Percentiles rank a stretch among this genome's conserved stretches.
phyloP scores from a whole-genome alignment of 441 rosid species.

The Theobroma grandiflorum region DNA sequence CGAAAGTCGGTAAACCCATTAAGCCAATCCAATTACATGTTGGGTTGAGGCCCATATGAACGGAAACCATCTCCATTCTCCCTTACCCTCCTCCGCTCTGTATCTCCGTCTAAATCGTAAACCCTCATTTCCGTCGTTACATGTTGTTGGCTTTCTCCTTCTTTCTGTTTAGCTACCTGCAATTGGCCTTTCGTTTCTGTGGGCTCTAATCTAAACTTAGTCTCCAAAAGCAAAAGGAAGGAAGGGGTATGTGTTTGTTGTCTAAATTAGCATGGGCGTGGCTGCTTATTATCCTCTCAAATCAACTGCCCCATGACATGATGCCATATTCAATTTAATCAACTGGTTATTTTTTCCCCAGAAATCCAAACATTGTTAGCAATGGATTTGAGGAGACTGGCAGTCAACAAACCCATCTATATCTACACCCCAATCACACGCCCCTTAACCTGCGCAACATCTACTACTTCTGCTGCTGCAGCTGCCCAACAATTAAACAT shows the following conservation, averaged over 20 bases:
- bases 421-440: slow-evolving; percentile 40
- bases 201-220: background rate
- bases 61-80: background rate
- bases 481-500: background rate
- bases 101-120: no score
- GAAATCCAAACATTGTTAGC: slow-evolving; percentile 18
- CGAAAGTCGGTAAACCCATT: background rate
- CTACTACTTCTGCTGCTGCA: background rate
- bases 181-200: background rate
- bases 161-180: background rate
- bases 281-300: slow-evolving; percentile 40
- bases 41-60: background rate
- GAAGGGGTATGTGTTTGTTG: background rate
- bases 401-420: slow-evolving; percentile 38
- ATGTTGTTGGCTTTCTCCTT: background rate
- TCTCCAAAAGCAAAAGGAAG: background rate
- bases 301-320: slow-evolving; percentile 7
- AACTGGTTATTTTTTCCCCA: background rate
- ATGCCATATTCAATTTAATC: slow-evolving; percentile 26
- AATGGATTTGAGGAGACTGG: slow-evolving; percentile 67
- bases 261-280: slow-evolving; percentile 33
- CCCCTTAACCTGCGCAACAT: slow-evolving; percentile 47
- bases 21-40: background rate
- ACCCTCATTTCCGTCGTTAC: slow-evolving; percentile 5
- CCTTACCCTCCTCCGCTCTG: background rate